Base-by-base conservation (phyloP, 176 grass and related monocot species). In the Coix lacrymajobi region DNA sequence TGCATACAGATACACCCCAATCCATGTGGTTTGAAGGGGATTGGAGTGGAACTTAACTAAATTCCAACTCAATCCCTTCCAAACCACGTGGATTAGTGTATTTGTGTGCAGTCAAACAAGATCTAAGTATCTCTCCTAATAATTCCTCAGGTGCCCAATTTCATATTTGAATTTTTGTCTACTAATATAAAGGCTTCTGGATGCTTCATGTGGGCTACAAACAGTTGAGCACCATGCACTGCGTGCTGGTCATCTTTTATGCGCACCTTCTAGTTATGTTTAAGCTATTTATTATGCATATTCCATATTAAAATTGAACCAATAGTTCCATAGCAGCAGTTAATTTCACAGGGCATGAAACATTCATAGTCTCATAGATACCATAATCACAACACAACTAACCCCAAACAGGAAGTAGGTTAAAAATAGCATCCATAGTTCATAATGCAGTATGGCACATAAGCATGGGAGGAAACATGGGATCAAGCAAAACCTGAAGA, bases 401-500 rank as follows among this genome's bases (percentile, higher is more conserved):
- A 32, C 28, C 36, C 25, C 36, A 73, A n/a, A 28, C 22, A 16
- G 33, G 4, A 37, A 57, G 7, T 1, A 70, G 69, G 7, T 69
- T 62, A 48, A 45, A 62, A 62, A 25, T 31, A 26, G 22, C 13
- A 70, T 32, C 30, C 32, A 46, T 58, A 14, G 11, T 33, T 20
- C 46, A 52, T 4, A 73, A 19, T 73, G 57, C 57, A 66, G 54
- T 37, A 83, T 26, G 14, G 7, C 38, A 74, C 36, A 8, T 7
- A 82, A 78, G 17, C 79, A 62, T n/a, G 40, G 3, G 57, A 17
- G 2, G 44, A 20, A 33, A 39, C 0, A 25, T 31, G 19, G 51
- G 51, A 65, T 82, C 0, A 43, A 83, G 36, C 20, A 39, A 40
- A 65, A 92, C 91, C 91, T 92, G 91, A 84, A 92, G 91, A 80